These are phyloP conservation scores for Carallia pectinifolia DNA, from an alignment of 345 rosid species.

Conservation along the genomic window DNA sequence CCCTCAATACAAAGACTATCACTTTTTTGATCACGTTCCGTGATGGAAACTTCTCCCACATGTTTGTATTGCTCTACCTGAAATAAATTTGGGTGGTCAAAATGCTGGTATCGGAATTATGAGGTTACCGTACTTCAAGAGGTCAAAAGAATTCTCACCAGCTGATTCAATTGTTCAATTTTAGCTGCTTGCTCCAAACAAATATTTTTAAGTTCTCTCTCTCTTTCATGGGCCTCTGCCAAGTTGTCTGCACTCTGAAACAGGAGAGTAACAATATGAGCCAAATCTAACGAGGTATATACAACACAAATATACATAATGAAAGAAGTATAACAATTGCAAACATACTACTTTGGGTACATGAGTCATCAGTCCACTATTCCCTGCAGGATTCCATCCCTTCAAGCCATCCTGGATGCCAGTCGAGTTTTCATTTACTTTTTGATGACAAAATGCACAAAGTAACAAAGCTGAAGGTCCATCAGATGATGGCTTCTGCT, in stretches of 20 bases:
- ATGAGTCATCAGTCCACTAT: conserved; percentile 2
- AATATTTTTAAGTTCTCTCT: conserved; percentile 60
- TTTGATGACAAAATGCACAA: conserved; percentile 69
- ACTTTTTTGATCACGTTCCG: conserved; percentile 1
- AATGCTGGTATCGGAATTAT: not conserved
- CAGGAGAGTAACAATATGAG: conserved; percentile 10
- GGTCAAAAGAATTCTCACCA: conserved; percentile 41
- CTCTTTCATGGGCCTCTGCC: conserved; percentile 40
- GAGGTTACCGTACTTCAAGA: not conserved
- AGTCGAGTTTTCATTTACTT: conserved; percentile 32
- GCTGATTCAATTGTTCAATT: conserved; percentile 61
- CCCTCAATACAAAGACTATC: conserved; percentile 7
- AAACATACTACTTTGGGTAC: conserved; percentile 34
- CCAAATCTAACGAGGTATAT: not conserved
- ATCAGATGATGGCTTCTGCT: conserved; percentile 33
- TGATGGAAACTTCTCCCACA: conserved; percentile 25
- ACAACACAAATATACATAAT: too few relatives aligned
- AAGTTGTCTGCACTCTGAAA: conserved; percentile 43
- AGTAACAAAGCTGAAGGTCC: conserved; percentile 38
- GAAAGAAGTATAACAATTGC: not conserved
- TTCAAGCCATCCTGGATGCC: conserved; percentile 57
- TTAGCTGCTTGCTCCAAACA: conserved; percentile 76
- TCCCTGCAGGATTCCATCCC: conserved; percentile 35
- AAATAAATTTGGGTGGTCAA: conserved; percentile 11
- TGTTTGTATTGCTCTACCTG: conserved; percentile 61